phyloP scores from a whole-genome alignment of 768 basidiomycete species.

The Jaapia argillacea region DNA sequence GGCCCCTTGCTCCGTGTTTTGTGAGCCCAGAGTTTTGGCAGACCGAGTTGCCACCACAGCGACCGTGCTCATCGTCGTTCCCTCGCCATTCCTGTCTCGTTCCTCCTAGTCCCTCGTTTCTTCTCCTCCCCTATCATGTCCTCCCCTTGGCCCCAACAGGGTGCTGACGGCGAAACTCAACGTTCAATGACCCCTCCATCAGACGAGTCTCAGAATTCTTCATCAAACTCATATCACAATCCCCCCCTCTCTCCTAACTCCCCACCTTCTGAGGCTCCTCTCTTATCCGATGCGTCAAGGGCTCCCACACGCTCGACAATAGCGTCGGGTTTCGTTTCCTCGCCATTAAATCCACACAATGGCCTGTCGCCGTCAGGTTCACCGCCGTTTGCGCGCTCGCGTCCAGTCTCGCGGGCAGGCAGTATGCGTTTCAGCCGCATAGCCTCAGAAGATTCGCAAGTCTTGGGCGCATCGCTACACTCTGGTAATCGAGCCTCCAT shows the following conservation, averaged over 20 bases:
- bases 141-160: no score
- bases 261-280: neutral
- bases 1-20: no score
- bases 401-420: constrained; percentile 25
- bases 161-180: no score
- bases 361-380: constrained; percentile 13
- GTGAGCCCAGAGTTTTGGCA: no score
- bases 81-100: no score
- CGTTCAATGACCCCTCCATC: no score
- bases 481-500: constrained; percentile 39
- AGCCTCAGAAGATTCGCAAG: constrained; percentile 34
- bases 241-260: neutral
- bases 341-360: constrained; percentile 40
- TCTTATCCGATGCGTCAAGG: neutral
- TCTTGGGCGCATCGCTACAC: constrained; percentile 22
- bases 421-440: constrained; percentile 33
- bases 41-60: no score
- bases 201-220: no score
- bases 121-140: no score
- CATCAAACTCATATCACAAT: neutral
- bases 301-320: constrained; percentile 19
- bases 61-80: no score
- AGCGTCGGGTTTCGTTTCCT: constrained; percentile 32
- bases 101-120: no score
- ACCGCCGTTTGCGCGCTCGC: constrained; percentile 20